Evolutionary conservation across 106 monocot genomes (phyloP), one percentile per base, ranked within the genome.

Genomic region (Allium sativum): DNA sequence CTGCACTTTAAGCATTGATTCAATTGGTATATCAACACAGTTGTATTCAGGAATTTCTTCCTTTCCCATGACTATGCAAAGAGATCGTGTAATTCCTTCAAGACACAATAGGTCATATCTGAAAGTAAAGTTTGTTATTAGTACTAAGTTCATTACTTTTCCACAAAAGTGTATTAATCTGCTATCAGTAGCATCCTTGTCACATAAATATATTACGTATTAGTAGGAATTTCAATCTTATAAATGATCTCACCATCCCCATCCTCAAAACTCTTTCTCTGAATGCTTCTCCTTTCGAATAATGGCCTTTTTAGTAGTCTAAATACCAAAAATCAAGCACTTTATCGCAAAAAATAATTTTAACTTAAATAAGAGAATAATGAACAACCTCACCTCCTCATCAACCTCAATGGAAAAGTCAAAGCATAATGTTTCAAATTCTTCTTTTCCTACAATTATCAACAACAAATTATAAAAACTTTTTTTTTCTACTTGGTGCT

Each of bases 331-430:
- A 65, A 1, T 6, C 13, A 56, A 14, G 18, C 51, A 40, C 42
- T 53, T 40, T 54, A 2, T 43, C 58, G 42, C 44, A 72, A 12
- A 47, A 50, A 18, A 66, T 15, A 7, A 31, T 2, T 31, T 5
- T 31, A 31, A 31, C 5, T 31, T 31, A 31, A 8, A 9, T 41
- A 9, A 10, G 1, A 57, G 62, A 11, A 43, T 41, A n/a, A 10
- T 41, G 19, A n/a, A 42, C 6, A 6, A 59, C 17, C 76, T 74
- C 45, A 90, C 95, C 68, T 85, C 96, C 48, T 98, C 92, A 42
- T 98, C 96, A 50, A 98, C 88, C 55, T 98, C 96, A 59, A 98
- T 92, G 10, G 91, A 91, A 41, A 82, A 98, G 56, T 91, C 77
- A 68, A 98, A 98, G 76, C 91, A 98, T 10, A 98, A 78, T 40